Percentiles rank a stretch among this genome's conserved stretches.
These are phyloP conservation scores for Schrenkiella parvula DNA, from an alignment of 345 rosid species.

Conservation along the genomic window DNA sequence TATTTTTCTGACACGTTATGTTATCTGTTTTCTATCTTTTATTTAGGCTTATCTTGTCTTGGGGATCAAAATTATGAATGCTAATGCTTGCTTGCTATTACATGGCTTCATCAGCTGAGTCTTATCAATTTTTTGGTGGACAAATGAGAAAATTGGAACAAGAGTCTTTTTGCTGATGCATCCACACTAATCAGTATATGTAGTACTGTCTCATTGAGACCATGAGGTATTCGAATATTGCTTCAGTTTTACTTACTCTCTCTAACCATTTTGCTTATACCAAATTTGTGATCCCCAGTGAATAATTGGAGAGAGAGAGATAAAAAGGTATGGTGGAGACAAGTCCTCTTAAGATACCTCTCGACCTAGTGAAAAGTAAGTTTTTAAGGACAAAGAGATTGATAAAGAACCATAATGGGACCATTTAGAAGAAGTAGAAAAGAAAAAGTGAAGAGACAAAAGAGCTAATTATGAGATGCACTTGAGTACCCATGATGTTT, in stretches of 20 bases:
- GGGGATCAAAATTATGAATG: background rate
- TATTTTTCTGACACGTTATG: background rate
- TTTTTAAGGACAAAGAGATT: conserved; percentile 16
- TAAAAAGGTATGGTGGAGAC: conserved; percentile 16
- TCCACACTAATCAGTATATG: background rate
- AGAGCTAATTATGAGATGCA: conserved; percentile 38
- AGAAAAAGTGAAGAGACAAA: conserved; percentile 32
- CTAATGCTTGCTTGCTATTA: background rate
- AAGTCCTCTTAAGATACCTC: conserved; percentile 35
- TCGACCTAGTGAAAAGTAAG: conserved; percentile 26
- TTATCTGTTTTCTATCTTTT: background rate
- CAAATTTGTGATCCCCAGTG: conserved; percentile 22
- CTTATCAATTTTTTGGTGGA: background rate
- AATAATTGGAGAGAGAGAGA: conserved; percentile 26
- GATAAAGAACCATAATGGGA: conserved; percentile 34
- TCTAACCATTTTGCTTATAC: conserved; percentile 20
- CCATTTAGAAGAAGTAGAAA: conserved; percentile 39
- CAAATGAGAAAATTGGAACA: background rate
- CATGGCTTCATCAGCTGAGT: background rate
- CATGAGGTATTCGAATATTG: conserved; percentile 5
- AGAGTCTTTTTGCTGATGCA: background rate
- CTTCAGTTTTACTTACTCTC: conserved; percentile 27
- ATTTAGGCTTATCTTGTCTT: background rate
- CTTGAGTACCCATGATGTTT: conserved; percentile 58
- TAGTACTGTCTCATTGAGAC: background rate